phyloP scores from a whole-genome alignment of 1,139 yeast genomes.

The Debaryomycetaceae sp. region DNA sequence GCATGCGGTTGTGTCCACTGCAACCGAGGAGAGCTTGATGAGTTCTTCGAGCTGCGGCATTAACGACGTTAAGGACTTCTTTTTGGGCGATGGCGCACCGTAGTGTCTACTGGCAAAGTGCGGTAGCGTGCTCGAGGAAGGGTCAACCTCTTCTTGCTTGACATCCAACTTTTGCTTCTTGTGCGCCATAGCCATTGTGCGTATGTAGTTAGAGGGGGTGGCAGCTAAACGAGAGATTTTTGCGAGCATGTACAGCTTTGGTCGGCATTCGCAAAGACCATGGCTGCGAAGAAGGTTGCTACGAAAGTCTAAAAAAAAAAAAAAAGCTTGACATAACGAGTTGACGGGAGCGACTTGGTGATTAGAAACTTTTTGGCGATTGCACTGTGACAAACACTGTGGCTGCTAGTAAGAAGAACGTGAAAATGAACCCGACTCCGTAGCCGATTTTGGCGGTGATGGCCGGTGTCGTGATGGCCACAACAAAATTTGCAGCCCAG shows the following conservation, averaged over 20 bases:
- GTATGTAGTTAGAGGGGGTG: too few species aligned
- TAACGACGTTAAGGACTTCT: neutral
- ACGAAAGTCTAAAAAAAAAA: neutral
- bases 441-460: conserved; percentile 17
- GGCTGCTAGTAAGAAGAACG: conserved; percentile 1
- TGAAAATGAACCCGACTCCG: conserved; percentile 19
- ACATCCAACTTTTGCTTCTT: too few species aligned
- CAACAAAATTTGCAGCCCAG: conserved; percentile 23
- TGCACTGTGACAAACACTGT: neutral
- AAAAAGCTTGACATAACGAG: neutral
- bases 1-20: conserved; percentile 3
- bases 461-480: conserved; percentile 21
- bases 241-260: too few species aligned
- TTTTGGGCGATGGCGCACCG: too few species aligned
- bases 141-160: too few species aligned
- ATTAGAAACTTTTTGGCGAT: neutral
- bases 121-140: too few species aligned
- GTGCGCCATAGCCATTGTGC: too few species aligned
- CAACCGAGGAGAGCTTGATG: neutral
- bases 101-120: conserved; percentile 1
- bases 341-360: neutral
- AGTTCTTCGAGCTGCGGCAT: conserved; percentile 1
- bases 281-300: conserved; percentile 1
- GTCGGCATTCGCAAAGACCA: too few species aligned
- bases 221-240: too few species aligned